Base-by-base conservation (phyloP, 140 eudicot species). In the Erigeron philadelphicus region DNA sequence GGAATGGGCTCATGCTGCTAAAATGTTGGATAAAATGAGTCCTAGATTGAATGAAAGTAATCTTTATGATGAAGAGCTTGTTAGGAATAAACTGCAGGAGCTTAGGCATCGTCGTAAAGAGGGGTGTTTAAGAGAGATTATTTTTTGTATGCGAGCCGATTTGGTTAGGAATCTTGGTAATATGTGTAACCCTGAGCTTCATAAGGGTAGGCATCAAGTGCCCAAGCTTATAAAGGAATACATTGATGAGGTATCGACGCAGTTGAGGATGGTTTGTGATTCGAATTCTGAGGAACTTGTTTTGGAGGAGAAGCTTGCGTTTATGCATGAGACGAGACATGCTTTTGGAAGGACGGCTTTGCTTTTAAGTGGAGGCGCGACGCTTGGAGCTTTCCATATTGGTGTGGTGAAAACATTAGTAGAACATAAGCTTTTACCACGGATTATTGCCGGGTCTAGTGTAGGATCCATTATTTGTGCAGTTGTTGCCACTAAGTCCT, bases 1-100 rank as follows among this genome's bases (percentile, higher is more conserved):
- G 72, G 96, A 90, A 72, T 90, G 96, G 96, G 87, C 97, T 53
- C 96, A 90, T 69, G 94, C 97, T 16, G 95, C 97, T 66, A 88
- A 80, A 71, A 90, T 90, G 97, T 65, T 90, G 16, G 97, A 88
- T 42, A 88, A 77, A 40, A 95, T 85, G 70, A 80, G 87, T 25
- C 90, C 80, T 0, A 80, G 77, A 57, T 68, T 72, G 84, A 90
- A 84, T 19, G 97, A 90, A 66, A 60, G 71, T 1, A 75, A 84
- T 74, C 83, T 88, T 52, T 90, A 88, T 58, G 97, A 90, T 54
- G 97, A 73, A 45, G 97, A 90, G 63, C 88, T 90, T 31, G 95
- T 90, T 5, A 76, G 91, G 68, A 88, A 88, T 65, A 90, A 90
- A 53, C 87, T 90, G 18, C 95, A 80, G 61, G 97, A 90, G 82